Percentiles rank a stretch among this genome's conserved stretches.
phyloP scores from a whole-genome alignment of 78 protist genomes.

The Andalucia godoyi region DNA sequence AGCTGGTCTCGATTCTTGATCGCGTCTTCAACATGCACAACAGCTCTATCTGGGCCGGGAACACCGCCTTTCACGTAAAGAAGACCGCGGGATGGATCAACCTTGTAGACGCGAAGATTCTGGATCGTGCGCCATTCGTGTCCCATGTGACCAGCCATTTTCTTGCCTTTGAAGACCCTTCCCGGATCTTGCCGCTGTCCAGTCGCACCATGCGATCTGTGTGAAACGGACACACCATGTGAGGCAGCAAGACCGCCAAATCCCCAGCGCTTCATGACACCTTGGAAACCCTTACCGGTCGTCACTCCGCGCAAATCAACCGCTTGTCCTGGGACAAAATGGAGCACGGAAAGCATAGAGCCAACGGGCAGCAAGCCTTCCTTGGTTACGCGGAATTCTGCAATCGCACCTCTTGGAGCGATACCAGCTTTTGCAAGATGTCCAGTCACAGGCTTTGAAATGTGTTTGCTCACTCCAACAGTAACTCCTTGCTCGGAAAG shows the following conservation, averaged over 20 bases:
- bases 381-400: constrained; percentile 39
- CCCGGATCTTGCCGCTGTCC: constrained; percentile 39
- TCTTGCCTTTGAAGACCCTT: constrained; percentile 39
- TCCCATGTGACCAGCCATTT: constrained; percentile 67
- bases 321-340: constrained; percentile 58
- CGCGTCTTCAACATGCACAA: not conserved
- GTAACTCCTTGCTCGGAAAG: not conserved
- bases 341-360: constrained; percentile 21
- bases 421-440: constrained; percentile 29
- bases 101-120: constrained; percentile 15
- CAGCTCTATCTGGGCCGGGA: constrained; percentile 33
- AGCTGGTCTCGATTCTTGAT: no score
- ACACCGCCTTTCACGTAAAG: constrained; percentile 37
- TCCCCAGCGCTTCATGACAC: constrained; percentile 55
- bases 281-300: constrained; percentile 61
- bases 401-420: constrained; percentile 30
- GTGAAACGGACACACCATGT: constrained; percentile 47
- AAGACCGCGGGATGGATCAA: constrained; percentile 13
- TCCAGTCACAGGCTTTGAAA: constrained; percentile 7
- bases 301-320: constrained; percentile 26
- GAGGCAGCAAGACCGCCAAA: constrained; percentile 47
- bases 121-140: constrained; percentile 1
- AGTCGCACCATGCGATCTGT: constrained; percentile 39
- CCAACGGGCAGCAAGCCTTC: constrained; percentile 48
- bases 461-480: no score